Conservation (phyloP, 257 asterid genomes). For the Solanum arcanum region DNA sequence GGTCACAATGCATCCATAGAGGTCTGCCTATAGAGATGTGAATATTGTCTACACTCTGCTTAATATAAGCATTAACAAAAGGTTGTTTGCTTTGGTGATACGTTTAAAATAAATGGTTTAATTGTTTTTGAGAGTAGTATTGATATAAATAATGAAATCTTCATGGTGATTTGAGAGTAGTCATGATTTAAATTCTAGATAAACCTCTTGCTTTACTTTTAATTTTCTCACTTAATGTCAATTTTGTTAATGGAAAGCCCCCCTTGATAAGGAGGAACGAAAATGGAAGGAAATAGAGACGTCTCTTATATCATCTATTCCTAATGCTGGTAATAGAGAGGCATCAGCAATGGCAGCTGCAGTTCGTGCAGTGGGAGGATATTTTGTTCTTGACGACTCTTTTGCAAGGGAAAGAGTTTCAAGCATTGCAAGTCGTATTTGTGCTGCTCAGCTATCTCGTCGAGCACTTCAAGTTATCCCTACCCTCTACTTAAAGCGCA, state of each 20-base stretch:
- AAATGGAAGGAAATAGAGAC: slow-evolving; percentile 99
- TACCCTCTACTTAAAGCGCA: not conserved
- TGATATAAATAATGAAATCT: not conserved
- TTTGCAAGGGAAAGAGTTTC: slow-evolving; percentile 98
- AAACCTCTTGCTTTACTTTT: slow-evolving; percentile 6
- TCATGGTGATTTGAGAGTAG: not conserved
- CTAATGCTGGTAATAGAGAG: slow-evolving; percentile 98
- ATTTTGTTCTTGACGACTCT: slow-evolving; percentile 89
- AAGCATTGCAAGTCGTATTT: slow-evolving; percentile 87
- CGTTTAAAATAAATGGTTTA: not conserved
- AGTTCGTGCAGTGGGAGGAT: slow-evolving; percentile 99
- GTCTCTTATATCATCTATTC: slow-evolving; percentile 82
- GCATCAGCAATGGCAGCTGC: slow-evolving; percentile 99
- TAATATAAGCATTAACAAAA: not conserved
- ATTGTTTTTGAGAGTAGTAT: not conserved
- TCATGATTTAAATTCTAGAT: not conserved
- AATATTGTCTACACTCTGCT: not conserved
- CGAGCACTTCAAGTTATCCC: slow-evolving; percentile 74
- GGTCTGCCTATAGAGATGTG: not conserved
- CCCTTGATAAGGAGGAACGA: slow-evolving; percentile 92
- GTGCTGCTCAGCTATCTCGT: slow-evolving; percentile 86
- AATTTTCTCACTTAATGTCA: not conserved
- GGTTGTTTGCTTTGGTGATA: not conserved
- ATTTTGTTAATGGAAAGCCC: slow-evolving; percentile 46
- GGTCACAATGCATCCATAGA: not conserved